These are phyloP conservation scores for Dryas drummondii DNA, from an alignment of 306 rosid genomes.

Conservation along the genomic window DNA sequence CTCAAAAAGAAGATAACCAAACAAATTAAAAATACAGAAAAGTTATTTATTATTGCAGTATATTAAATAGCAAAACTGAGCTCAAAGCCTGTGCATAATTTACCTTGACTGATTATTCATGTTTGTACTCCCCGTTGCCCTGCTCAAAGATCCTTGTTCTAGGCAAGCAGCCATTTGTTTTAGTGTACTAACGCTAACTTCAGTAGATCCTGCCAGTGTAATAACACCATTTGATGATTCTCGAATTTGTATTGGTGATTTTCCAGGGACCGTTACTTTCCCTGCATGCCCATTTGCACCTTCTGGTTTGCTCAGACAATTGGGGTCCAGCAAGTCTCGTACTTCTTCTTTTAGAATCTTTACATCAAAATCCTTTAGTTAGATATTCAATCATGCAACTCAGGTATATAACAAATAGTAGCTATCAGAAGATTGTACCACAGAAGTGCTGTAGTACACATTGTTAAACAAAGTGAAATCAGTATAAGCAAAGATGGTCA, in stretches of 20 bases:
- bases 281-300: constrained; percentile 77
- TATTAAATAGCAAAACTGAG: neutral
- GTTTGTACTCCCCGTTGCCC: constrained; percentile 99
- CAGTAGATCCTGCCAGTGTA: constrained; percentile 96
- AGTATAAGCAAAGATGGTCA: too few relatives aligned
- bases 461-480: too few relatives aligned
- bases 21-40: neutral
- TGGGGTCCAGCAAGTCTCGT: constrained; percentile 84
- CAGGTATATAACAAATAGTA: constrained; percentile 9
- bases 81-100: neutral
- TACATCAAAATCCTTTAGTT: constrained; percentile 34
- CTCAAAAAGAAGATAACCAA: neutral
- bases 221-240: constrained; percentile 98
- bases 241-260: constrained; percentile 97
- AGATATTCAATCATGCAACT: constrained; percentile 31
- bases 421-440: neutral
- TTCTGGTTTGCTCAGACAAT: constrained; percentile 72
- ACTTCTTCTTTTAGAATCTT: constrained; percentile 99
- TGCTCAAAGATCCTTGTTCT: constrained; percentile 90
- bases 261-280: constrained; percentile 69
- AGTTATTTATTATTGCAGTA: neutral
- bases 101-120: constrained; percentile 99
- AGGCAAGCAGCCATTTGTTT: constrained; percentile 97
- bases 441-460: too few relatives aligned
- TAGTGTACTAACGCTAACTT: constrained; percentile 73